phyloP scores from a whole-genome alignment of 768 basidiomycete genomes.

The Obba rivulosa region DNA sequence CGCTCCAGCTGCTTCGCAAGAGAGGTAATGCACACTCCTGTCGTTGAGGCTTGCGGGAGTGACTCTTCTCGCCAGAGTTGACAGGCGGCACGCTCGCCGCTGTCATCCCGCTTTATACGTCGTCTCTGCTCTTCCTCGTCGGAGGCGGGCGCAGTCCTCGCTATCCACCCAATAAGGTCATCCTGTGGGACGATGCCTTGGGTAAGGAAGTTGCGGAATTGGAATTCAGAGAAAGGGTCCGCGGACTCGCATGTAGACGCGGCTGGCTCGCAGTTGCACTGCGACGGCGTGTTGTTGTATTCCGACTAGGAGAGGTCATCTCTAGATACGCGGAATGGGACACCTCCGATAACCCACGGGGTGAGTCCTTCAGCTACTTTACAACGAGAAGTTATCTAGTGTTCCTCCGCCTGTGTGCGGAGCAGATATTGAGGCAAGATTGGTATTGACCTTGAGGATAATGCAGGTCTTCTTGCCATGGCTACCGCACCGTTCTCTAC shows the following conservation, averaged over 20 bases:
- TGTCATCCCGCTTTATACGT: slow-evolving; percentile 73
- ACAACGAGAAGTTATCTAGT: neutral
- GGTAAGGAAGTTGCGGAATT: slow-evolving; percentile 81
- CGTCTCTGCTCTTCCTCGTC: slow-evolving; percentile 79
- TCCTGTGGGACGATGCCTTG: slow-evolving; percentile 80
- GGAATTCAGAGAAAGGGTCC: slow-evolving; percentile 81
- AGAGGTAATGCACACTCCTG: slow-evolving; percentile 46
- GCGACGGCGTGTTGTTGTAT: slow-evolving; percentile 73
- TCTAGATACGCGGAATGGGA: slow-evolving; percentile 74
- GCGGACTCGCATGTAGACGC: slow-evolving; percentile 73
- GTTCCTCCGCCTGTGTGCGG: neutral
- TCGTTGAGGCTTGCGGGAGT: neutral
- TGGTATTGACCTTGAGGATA: neutral
- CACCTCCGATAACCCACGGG: slow-evolving; percentile 81
- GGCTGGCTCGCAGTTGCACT: slow-evolving; percentile 84
- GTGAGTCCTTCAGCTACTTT: slow-evolving; percentile 38
- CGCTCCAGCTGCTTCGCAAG: slow-evolving; percentile 73
- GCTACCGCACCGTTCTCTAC: slow-evolving; percentile 77
- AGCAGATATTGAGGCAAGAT: too few species aligned
- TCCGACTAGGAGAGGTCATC: slow-evolving; percentile 60
- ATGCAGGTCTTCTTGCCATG: slow-evolving; percentile 69
- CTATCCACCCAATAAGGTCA: slow-evolving; percentile 89
- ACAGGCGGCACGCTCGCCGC: slow-evolving; percentile 73
- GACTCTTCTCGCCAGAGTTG: slow-evolving; percentile 46
- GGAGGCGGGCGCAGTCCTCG: slow-evolving; percentile 85